Percentiles rank a stretch among this genome's conserved stretches.
phyloP scores from a whole-genome alignment of 2,329 filamentous ascomycete species.

The Phaeosphaeria sp. region DNA sequence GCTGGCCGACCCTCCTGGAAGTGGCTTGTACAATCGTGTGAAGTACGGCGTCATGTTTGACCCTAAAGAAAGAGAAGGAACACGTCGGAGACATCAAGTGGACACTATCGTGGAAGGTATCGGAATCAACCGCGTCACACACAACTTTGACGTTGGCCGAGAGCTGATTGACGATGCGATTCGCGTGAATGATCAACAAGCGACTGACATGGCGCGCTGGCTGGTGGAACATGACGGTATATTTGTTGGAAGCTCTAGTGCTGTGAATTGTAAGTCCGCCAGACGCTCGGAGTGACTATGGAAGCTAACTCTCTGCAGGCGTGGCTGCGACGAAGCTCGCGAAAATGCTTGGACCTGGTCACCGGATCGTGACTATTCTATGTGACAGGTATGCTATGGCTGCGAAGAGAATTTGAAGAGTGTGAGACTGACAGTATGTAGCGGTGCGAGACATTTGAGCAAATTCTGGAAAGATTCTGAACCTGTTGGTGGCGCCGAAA shows the following conservation, averaged over 20 bases:
- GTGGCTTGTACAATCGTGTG: conserved; percentile 89
- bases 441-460: conserved; percentile 78
- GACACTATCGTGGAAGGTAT: conserved; percentile 97
- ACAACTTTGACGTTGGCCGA: conserved; percentile 87
- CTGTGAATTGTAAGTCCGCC: conserved; percentile 79
- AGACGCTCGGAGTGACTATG: conserved; percentile 3
- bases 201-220: conserved; percentile 93
- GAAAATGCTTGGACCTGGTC: conserved; percentile 66
- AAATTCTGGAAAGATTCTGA: conserved; percentile 83
- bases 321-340: conserved; percentile 77
- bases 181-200: conserved; percentile 85
- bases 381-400: conserved; percentile 65
- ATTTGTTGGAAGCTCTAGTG: conserved; percentile 91
- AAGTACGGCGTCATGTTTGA: conserved; percentile 97
- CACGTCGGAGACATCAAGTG: conserved; percentile 85
- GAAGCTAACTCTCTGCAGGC: conserved; percentile 35
- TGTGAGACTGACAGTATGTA: conserved; percentile 23
- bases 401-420: background rate
- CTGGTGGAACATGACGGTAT: conserved; percentile 94
- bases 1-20: conserved; percentile 92
- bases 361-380: conserved; percentile 78
- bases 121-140: conserved; percentile 91
- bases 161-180: conserved; percentile 91
- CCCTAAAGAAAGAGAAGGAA: conserved; percentile 86
- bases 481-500: conserved; percentile 62